Evolutionary conservation across 495 filamentous ascomycete species (phyloP).

Genomic region (Astrothelium subdiscretum): DNA sequence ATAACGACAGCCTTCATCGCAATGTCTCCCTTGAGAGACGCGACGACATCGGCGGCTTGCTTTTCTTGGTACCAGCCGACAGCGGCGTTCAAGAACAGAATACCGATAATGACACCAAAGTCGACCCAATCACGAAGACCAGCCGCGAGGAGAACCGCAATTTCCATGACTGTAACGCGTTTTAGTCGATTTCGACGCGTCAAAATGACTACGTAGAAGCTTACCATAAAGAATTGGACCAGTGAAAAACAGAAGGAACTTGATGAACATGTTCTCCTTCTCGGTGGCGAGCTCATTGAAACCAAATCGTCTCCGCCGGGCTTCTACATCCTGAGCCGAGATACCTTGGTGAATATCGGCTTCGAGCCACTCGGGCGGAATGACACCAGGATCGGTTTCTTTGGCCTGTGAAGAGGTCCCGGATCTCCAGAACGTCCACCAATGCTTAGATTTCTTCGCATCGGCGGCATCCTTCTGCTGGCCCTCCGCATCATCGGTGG

Average conservation of each 20-base stretch:
- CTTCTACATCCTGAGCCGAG: slow-evolving; percentile 44
- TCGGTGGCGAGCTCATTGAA: slow-evolving; percentile 67
- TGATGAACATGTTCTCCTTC: slow-evolving; percentile 64
- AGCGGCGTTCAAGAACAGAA: slow-evolving; percentile 65
- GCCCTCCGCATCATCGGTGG: slow-evolving; percentile 8
- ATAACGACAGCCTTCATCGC: slow-evolving; percentile 65
- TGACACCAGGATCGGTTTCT: slow-evolving; percentile 29
- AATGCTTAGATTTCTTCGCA: slow-evolving; percentile 16
- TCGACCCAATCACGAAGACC: slow-evolving; percentile 76
- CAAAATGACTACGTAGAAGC: slow-evolving; percentile 17
- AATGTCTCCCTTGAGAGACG: slow-evolving; percentile 71
- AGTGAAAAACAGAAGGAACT: slow-evolving; percentile 70
- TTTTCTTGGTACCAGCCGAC: slow-evolving; percentile 86
- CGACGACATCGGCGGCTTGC: slow-evolving; percentile 75
- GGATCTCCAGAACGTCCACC: slow-evolving; percentile 36
- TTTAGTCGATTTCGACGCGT: slow-evolving; percentile 2
- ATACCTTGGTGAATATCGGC: slow-evolving; percentile 59
- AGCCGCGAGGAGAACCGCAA: slow-evolving; percentile 67
- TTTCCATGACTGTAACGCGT: slow-evolving; percentile 59
- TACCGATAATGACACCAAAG: slow-evolving; percentile 74
- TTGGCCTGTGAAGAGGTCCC: slow-evolving; percentile 16
- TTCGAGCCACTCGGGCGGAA: slow-evolving; percentile 60
- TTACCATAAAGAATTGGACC: slow-evolving; percentile 77
- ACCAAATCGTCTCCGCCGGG: slow-evolving; percentile 53
- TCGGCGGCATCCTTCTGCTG: slow-evolving; percentile 12